phyloP scores from a whole-genome alignment of 768 basidiomycete species.

The Hirschioporus abietinus region DNA sequence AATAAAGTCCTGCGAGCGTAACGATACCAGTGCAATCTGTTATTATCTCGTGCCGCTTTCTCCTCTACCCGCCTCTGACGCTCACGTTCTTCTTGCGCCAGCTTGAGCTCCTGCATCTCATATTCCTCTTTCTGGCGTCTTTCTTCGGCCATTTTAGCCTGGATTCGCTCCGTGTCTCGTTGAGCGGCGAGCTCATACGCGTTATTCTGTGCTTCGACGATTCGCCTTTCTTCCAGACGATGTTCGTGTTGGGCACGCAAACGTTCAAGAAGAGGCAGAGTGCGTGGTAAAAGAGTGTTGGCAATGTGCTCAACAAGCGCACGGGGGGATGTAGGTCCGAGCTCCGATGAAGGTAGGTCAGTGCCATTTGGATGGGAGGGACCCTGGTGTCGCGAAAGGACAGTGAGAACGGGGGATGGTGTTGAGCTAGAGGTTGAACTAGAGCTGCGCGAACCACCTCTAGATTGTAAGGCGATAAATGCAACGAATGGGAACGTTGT shows the following conservation, averaged over 20 bases:
- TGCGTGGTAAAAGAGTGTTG: slow-evolving; percentile 73
- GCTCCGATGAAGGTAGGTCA: slow-evolving; percentile 25
- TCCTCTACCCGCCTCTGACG: slow-evolving; percentile 15
- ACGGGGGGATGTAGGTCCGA: slow-evolving; percentile 53
- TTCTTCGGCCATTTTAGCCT: slow-evolving; percentile 46
- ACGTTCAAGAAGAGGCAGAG: slow-evolving; percentile 66
- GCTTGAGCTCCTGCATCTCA: slow-evolving; percentile 25
- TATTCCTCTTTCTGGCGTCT: slow-evolving; percentile 29
- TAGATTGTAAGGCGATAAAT: slow-evolving; percentile 84
- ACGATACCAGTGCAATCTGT: slow-evolving; percentile 48
- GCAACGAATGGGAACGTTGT: slow-evolving; percentile 93
- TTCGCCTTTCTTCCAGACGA: slow-evolving; percentile 39
- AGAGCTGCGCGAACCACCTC: slow-evolving; percentile 31
- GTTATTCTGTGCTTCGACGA: slow-evolving; percentile 79
- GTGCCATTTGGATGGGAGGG: slow-evolving; percentile 40
- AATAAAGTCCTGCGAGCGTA: slow-evolving; percentile 52
- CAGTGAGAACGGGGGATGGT: slow-evolving; percentile 53
- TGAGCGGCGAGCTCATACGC: slow-evolving; percentile 64
- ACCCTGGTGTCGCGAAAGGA: slow-evolving; percentile 85
- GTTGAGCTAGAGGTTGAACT: slow-evolving; percentile 24
- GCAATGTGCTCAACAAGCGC: slow-evolving; percentile 63
- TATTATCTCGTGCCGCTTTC: slow-evolving; percentile 11
- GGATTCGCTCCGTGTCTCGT: slow-evolving; percentile 65
- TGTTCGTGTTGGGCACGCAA: slow-evolving; percentile 49
- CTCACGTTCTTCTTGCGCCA: slow-evolving; percentile 19